Evolutionary conservation across 208 protist genomes (phyloP).

Genomic region (Wallacemonas sp.): DNA sequence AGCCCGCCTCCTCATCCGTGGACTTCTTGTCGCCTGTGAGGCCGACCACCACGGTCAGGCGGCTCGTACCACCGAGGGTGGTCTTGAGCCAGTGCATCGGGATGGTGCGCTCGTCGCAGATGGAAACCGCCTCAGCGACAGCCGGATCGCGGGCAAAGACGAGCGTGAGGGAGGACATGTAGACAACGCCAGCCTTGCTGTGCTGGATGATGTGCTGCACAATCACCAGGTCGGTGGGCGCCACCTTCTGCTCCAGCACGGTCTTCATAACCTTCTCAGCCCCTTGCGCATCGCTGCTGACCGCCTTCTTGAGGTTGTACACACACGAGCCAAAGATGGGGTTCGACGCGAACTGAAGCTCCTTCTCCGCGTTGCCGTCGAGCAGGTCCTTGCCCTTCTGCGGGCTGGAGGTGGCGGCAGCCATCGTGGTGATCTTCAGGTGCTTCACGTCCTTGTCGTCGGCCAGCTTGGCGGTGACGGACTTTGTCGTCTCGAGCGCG

Average conservation of each 20-base stretch:
- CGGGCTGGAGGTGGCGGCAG: slow-evolving; percentile 26
- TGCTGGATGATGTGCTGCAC: slow-evolving; percentile 41
- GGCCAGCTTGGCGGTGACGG: slow-evolving; percentile 16
- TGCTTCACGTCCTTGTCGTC: slow-evolving; percentile 17
- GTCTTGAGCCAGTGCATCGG: slow-evolving; percentile 38
- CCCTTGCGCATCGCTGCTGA: slow-evolving; percentile 19
- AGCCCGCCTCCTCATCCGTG: slow-evolving; percentile 25
- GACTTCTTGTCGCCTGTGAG: slow-evolving; percentile 28
- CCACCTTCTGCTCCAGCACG: slow-evolving; percentile 19
- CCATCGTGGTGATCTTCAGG: slow-evolving; percentile 28
- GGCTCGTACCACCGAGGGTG: slow-evolving; percentile 43
- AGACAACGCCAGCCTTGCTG: slow-evolving; percentile 19
- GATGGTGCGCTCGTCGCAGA: slow-evolving; percentile 39
- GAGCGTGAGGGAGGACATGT: slow-evolving; percentile 34
- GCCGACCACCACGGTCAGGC: slow-evolving; percentile 26
- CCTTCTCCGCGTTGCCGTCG: slow-evolving; percentile 18
- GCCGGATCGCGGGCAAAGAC: slow-evolving; percentile 31
- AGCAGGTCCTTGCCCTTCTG: slow-evolving; percentile 40
- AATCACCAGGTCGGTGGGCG: slow-evolving; percentile 29
- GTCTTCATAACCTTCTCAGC: slow-evolving; percentile 23
- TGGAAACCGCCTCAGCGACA: slow-evolving; percentile 29
- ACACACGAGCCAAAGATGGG: slow-evolving; percentile 58
- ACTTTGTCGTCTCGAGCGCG: slow-evolving; percentile 20
- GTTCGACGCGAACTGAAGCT: slow-evolving; percentile 48
- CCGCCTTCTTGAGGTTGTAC: slow-evolving; percentile 26